phyloP scores from a whole-genome alignment of 495 filamentous ascomycete species.

The Penicillium egyptiacum region DNA sequence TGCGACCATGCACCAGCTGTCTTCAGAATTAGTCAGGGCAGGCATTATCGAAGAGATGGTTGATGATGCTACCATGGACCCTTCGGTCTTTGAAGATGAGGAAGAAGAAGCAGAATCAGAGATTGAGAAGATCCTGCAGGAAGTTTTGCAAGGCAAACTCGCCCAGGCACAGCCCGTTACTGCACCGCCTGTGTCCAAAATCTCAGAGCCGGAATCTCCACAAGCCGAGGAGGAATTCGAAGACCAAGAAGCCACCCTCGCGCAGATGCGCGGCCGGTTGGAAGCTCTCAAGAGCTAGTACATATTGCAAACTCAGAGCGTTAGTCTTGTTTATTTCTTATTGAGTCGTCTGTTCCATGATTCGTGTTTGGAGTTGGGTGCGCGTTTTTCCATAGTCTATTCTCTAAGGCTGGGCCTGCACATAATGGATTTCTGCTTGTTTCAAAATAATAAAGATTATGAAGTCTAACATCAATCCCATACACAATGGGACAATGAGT shows the following conservation, averaged over 20 bases:
- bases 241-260: slow-evolving; percentile 80
- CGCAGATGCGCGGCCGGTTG: slow-evolving; percentile 87
- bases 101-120: slow-evolving; percentile 87
- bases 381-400: slow-evolving; percentile 16
- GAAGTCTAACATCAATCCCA: neutral
- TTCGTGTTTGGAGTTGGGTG: slow-evolving; percentile 19
- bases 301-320: neutral
- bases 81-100: slow-evolving; percentile 70
- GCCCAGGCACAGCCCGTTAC: slow-evolving; percentile 60
- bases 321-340: neutral
- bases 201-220: slow-evolving; percentile 30
- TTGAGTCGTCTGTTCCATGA: neutral
- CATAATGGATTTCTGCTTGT: slow-evolving; percentile 13
- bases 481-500: neutral
- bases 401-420: slow-evolving; percentile 24
- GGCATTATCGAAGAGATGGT: slow-evolving; percentile 99
- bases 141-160: slow-evolving; percentile 81
- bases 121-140: slow-evolving; percentile 88
- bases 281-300: slow-evolving; percentile 86
- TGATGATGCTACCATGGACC: slow-evolving; percentile 76
- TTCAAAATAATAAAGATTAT: neutral
- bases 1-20: slow-evolving; percentile 86
- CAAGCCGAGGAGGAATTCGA: slow-evolving; percentile 67
- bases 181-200: slow-evolving; percentile 54
- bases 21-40: slow-evolving; percentile 83